phyloP scores from a whole-genome alignment of 2,329 filamentous ascomycete genomes.

The Diaporthe citri region DNA sequence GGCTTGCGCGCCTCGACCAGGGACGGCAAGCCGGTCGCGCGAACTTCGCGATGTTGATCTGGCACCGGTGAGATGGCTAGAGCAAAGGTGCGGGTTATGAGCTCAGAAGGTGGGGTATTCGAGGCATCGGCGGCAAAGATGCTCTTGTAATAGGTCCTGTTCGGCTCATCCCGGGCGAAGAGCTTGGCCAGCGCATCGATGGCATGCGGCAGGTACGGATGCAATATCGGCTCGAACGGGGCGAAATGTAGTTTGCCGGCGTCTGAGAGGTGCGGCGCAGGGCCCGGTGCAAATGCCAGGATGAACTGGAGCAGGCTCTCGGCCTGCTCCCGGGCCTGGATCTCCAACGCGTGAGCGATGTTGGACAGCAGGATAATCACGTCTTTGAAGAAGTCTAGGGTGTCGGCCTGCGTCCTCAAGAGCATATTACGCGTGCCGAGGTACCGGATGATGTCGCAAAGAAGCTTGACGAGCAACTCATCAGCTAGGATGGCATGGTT shows the following conservation, averaged over 20 bases:
- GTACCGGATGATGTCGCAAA: constrained; percentile 86
- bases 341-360: constrained; percentile 81
- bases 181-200: constrained; percentile 93
- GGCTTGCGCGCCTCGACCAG: constrained; percentile 88
- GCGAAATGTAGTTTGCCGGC: constrained; percentile 76
- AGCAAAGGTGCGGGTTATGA: constrained; percentile 88
- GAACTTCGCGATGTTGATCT: constrained; percentile 68
- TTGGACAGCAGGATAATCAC: constrained; percentile 91
- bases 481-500: constrained; percentile 84
- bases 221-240: constrained; percentile 81
- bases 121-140: constrained; percentile 82
- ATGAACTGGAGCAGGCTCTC: constrained; percentile 89
- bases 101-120: constrained; percentile 76
- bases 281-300: constrained; percentile 87
- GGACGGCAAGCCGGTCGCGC: constrained; percentile 70
- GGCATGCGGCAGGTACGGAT: constrained; percentile 90
- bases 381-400: constrained; percentile 97
- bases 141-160: constrained; percentile 84
- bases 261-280: constrained; percentile 70
- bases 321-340: constrained; percentile 89
- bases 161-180: constrained; percentile 92
- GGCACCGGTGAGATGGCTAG: constrained; percentile 89
- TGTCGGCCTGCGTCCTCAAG: constrained; percentile 84
- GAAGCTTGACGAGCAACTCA: constrained; percentile 82
- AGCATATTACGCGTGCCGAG: constrained; percentile 91